Percentiles rank a stretch among this genome's conserved stretches.
Evolutionary conservation across 805 yeast species (phyloP).

Genomic region (Candida krabiensis): DNA sequence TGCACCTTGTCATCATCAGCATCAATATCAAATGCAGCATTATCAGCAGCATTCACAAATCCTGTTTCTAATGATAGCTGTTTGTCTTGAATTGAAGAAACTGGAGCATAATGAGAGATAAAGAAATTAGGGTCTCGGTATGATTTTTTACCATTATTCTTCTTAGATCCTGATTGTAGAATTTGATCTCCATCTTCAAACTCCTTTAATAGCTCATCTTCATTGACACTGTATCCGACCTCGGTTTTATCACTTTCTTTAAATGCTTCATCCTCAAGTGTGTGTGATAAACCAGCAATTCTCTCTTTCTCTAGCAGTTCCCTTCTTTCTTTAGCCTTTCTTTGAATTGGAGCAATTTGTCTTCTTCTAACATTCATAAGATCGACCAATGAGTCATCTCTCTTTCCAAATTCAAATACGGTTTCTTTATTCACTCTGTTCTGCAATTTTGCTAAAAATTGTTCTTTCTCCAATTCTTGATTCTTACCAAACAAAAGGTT

Average conservation of each 20-base stretch:
- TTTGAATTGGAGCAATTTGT: conserved; percentile 78
- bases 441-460: conserved; percentile 67
- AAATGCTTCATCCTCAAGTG: conserved; percentile 71
- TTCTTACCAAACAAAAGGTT: conserved; percentile 78
- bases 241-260: conserved; percentile 44
- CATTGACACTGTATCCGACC: conserved; percentile 40
- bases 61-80: conserved; percentile 60
- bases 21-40: conserved; percentile 81
- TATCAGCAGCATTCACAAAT: conserved; percentile 80
- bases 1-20: conserved; percentile 67
- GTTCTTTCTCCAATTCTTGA: conserved; percentile 68
- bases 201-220: conserved; percentile 45
- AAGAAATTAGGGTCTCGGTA: conserved; percentile 79
- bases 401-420: conserved; percentile 84
- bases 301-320: conserved; percentile 72
- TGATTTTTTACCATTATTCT: conserved; percentile 39
- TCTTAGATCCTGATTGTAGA: conserved; percentile 20
- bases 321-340: conserved; percentile 68
- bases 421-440: conserved; percentile 80
- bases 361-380: conserved; percentile 84
- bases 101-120: conserved; percentile 88
- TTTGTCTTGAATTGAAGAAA: conserved; percentile 74
- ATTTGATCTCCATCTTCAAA: conserved; percentile 55
- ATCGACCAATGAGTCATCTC: conserved; percentile 68
- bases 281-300: conserved; percentile 69